These are phyloP conservation scores for Biscogniauxia mediterranea DNA, from an alignment of 2,329 filamentous ascomycete species.

Conservation along the genomic window DNA sequence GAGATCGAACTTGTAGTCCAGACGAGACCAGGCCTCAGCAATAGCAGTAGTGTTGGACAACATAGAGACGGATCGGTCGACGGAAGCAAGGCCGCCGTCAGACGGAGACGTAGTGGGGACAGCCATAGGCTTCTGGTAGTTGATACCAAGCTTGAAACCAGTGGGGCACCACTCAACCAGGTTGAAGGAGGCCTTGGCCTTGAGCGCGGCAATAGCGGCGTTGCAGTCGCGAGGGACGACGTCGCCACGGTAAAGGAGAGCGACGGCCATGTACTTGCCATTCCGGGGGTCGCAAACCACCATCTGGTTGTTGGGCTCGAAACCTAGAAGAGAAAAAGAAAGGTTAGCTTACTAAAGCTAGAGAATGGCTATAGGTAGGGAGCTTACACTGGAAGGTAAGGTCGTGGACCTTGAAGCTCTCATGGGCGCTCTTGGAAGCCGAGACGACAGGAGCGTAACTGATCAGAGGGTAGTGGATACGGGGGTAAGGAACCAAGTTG, in stretches of 20 bases:
- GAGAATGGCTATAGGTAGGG: not conserved
- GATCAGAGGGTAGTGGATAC: slow-evolving; percentile 73
- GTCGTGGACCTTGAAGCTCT: slow-evolving; percentile 84
- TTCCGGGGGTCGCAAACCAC: slow-evolving; percentile 72
- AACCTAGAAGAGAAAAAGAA: slow-evolving; percentile 45
- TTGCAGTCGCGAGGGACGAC: slow-evolving; percentile 69
- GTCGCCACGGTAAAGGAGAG: slow-evolving; percentile 69
- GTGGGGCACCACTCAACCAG: slow-evolving; percentile 74
- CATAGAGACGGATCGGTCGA: slow-evolving; percentile 67
- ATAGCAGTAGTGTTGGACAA: slow-evolving; percentile 75
- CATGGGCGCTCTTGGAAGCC: slow-evolving; percentile 74
- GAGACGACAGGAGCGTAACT: slow-evolving; percentile 71
- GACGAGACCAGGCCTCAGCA: slow-evolving; percentile 69
- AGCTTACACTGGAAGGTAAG: slow-evolving; percentile 69
- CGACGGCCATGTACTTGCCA: slow-evolving; percentile 75
- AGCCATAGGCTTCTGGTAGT: slow-evolving; percentile 66
- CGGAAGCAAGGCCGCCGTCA: slow-evolving; percentile 59
- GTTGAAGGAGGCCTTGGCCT: slow-evolving; percentile 71
- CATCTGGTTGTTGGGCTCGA: slow-evolving; percentile 79
- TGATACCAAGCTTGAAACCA: slow-evolving; percentile 74
- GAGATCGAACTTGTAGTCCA: slow-evolving; percentile 74
- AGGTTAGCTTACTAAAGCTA: slow-evolving; percentile 10
- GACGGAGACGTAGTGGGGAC: slow-evolving; percentile 51
- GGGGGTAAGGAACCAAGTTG: slow-evolving; percentile 71
- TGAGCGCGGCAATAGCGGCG: slow-evolving; percentile 63